A percentile compares a stretch with the other conserved stretches of the same genome.
phyloP scores from a whole-genome alignment of 2,329 filamentous ascomycete species.

The Fusarium lateritium region DNA sequence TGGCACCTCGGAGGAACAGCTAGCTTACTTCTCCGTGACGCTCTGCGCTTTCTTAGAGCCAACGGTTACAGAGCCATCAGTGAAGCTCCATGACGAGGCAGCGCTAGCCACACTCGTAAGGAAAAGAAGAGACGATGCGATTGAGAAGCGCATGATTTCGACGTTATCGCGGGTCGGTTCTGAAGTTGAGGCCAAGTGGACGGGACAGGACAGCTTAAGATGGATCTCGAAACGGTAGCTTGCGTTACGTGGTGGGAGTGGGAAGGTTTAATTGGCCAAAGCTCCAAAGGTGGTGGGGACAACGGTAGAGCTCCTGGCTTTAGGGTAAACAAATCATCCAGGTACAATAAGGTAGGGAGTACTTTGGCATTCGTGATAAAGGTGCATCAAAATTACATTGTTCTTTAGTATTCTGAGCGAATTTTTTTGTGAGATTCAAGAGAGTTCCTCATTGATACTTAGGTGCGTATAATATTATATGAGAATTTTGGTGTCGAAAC shows the following conservation, averaged over 20 bases:
- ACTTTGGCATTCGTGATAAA: not conserved
- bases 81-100: constrained; percentile 78
- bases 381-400: too few species aligned
- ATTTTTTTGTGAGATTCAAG: too few species aligned
- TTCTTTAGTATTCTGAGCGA: too few species aligned
- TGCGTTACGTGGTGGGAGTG: constrained; percentile 52
- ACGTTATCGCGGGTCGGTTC: constrained; percentile 39
- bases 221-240: constrained; percentile 36
- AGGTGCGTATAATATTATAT: too few species aligned
- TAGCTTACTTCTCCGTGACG: constrained; percentile 76
- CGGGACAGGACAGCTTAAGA: constrained; percentile 51
- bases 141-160: constrained; percentile 56
- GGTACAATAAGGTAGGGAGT: too few species aligned
- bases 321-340: constrained; percentile 20
- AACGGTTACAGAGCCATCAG: constrained; percentile 78
- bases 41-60: constrained; percentile 74
- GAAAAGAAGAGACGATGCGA: constrained; percentile 60
- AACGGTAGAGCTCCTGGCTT: constrained; percentile 11
- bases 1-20: constrained; percentile 27
- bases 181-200: constrained; percentile 47
- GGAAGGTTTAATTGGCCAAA: constrained; percentile 45
- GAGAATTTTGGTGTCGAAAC: too few species aligned
- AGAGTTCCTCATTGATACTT: too few species aligned
- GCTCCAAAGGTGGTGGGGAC: constrained; percentile 36
- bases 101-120: constrained; percentile 67